These are phyloP conservation scores for Colletotrichum sansevieriae DNA, from an alignment of 2,329 filamentous ascomycete genomes.

Conservation along the genomic window DNA sequence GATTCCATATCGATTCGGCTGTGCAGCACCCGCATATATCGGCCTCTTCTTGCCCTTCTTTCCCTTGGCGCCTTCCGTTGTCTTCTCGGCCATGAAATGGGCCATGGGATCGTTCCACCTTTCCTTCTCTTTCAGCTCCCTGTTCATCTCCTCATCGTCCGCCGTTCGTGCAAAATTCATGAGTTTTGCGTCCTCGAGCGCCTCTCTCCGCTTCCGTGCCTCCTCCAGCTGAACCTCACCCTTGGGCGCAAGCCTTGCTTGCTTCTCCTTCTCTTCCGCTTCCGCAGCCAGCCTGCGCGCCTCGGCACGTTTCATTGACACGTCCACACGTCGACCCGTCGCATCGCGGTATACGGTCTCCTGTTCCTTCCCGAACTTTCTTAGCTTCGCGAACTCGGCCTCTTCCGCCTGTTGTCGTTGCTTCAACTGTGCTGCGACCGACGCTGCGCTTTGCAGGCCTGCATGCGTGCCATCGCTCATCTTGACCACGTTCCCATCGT, in stretches of 20 bases:
- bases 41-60: slow-evolving; percentile 63
- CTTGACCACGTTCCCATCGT: slow-evolving; percentile 64
- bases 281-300: slow-evolving; percentile 75
- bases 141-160: slow-evolving; percentile 91
- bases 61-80: slow-evolving; percentile 48
- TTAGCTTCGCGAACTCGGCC: slow-evolving; percentile 61
- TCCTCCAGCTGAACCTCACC: slow-evolving; percentile 87
- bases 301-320: slow-evolving; percentile 90
- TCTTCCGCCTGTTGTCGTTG: slow-evolving; percentile 75
- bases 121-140: slow-evolving; percentile 79
- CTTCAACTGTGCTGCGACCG: slow-evolving; percentile 78
- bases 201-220: slow-evolving; percentile 73
- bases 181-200: slow-evolving; percentile 83
- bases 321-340: slow-evolving; percentile 92
- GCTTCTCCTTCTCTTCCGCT: slow-evolving; percentile 77
- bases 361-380: slow-evolving; percentile 64
- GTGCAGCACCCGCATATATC: slow-evolving; percentile 81
- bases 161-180: slow-evolving; percentile 83
- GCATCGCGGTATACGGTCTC: slow-evolving; percentile 97
- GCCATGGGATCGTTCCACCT: slow-evolving; percentile 97
- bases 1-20: slow-evolving; percentile 95
- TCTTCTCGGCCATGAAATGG: slow-evolving; percentile 74
- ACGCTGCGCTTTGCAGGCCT: slow-evolving; percentile 85
- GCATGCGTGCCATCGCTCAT: slow-evolving; percentile 93
- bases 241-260: slow-evolving; percentile 77